Evolutionary conservation across 2,329 filamentous ascomycete genomes (phyloP), one percentile per base, ranked within the genome.

Genomic region (Diaporthe sp.): DNA sequence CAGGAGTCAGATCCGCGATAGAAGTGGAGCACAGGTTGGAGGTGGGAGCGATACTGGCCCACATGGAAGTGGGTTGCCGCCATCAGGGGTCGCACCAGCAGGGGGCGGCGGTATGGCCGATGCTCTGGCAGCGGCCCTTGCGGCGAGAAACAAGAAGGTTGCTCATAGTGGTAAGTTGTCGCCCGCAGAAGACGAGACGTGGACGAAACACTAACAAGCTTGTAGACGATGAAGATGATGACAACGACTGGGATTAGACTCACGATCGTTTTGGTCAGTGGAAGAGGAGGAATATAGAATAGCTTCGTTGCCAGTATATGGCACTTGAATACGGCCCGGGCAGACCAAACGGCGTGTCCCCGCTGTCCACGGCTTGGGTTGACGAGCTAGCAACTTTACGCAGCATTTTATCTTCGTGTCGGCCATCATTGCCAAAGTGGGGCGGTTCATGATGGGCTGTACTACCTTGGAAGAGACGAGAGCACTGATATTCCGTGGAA

Each of bases 61-160:
- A 53, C 84, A 87, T 66, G 87, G 88, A 37, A 88, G 86, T 78
- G 88, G 86, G 51, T 78, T 87, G 74, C 85, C 90, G 72, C 84
- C 90, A 12, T 84, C 89, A 59, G 88, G 88, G 32, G 82, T 88
- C 56, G 83, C 86, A n/a, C 86, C 65, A 82, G 88, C 87, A 25
- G 89, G 90, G 15, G 90, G 91, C 71, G 92, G 92, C 72, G 92
- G 91, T 47, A 91, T 98, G 89, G 94, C 95, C 30, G 94, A 93
- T 85, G 96, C 95, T 63, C 85, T 98, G 78, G 94, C 94, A 75
- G 93, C 91, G 75, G 94, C 93, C 73, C 84, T 96, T 79, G 91
- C 93, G 81, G 94, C 94, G 85, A 90, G 96, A 83, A 98, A 98
- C 87, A 92, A 95, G 84, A 98, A 97, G 88, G 96, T 98, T 82